These are phyloP conservation scores for Colletotrichum viniferum DNA, from an alignment of 2,329 filamentous ascomycete genomes.

Conservation along the genomic window DNA sequence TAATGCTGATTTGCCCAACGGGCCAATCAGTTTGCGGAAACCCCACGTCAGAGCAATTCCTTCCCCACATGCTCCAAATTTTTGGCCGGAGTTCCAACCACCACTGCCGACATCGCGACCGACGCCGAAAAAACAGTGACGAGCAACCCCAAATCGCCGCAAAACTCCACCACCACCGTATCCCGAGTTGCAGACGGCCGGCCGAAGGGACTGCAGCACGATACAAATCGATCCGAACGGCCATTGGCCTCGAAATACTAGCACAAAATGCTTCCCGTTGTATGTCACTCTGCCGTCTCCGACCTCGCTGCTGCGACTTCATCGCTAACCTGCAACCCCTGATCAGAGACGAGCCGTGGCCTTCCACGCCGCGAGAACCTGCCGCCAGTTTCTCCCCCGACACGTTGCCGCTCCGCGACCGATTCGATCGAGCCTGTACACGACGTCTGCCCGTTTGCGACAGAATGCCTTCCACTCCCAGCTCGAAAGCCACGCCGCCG, in stretches of 20 bases:
- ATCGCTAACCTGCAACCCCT: neutral
- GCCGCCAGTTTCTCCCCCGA: conserved; percentile 55
- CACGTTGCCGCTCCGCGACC: conserved; percentile 1
- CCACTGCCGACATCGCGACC: conserved; percentile 9
- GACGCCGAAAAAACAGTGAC: neutral
- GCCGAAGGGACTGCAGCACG: neutral
- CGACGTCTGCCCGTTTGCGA: conserved; percentile 24
- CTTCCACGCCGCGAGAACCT: conserved; percentile 27
- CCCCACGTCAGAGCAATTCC: neutral
- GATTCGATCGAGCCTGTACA: conserved; percentile 4
- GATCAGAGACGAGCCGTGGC: conserved; percentile 32
- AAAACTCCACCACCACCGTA: neutral
- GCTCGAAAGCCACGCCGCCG: conserved; percentile 55
- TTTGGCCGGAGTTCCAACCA: neutral
- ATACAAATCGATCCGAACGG: neutral
- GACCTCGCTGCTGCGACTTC: neutral
- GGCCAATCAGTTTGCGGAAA: neutral
- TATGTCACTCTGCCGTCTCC: neutral
- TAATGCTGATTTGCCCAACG: neutral
- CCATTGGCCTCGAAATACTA: neutral
- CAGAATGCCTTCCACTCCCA: conserved; percentile 68
- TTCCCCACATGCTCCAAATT: conserved; percentile 11
- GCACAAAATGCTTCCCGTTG: conserved; percentile 14
- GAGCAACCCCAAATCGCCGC: neutral
- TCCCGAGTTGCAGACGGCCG: neutral